Evolutionary conservation across 495 filamentous ascomycete genomes (phyloP), one percentile per base, ranked within the genome.

Genomic region (Aspergillus olivimuriae): DNA sequence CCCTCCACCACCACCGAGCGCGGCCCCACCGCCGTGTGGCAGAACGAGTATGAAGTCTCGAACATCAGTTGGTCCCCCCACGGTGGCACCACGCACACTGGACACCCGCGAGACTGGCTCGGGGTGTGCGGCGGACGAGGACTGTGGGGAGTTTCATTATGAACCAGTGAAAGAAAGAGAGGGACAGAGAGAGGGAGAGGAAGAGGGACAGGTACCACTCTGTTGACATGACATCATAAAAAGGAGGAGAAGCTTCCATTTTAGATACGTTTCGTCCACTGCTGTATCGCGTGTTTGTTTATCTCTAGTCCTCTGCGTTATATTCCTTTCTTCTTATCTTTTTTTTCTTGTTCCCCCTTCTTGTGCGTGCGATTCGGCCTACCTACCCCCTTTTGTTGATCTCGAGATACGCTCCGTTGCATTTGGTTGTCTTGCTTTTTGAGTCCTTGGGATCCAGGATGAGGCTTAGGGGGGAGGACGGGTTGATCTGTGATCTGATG

Each of bases 41-140:
- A 85, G 55, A 96, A 92, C 55, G 92, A 97, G 46, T 95, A 94
- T 52, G 92, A 99, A 68, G 86, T 99, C 18, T 85, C 83, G 8
- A 97, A 96, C 62, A 75, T 97, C 23, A 90, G 86, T 55, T 99
- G 92, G 92, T 87, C 86, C 12, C 91, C 92, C 23, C 85, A 84
- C 39, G 82, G 86, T 47, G 74, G 70, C 11, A 65, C 82, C 51
- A 84, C 76, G 35, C 71, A 35, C 38, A 49, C 60, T 8, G 64
- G 75, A n/a, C 84, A 87, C 38, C 81, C 81, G 4, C 84, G 86
- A 11, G 92, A 98, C 47, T 98, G 92, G 92, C 67, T 98, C 14
- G 94, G 92, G 17, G 88, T 98, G 4, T 86, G 84, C 57, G 94
- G 87, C 23, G 92, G 92, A 18, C 74, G 90, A 43, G 92, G 91